Percentiles rank a stretch among this genome's conserved stretches.
Conservation (phyloP, 305 asterid species). For the Solanum aculeatissimum region DNA sequence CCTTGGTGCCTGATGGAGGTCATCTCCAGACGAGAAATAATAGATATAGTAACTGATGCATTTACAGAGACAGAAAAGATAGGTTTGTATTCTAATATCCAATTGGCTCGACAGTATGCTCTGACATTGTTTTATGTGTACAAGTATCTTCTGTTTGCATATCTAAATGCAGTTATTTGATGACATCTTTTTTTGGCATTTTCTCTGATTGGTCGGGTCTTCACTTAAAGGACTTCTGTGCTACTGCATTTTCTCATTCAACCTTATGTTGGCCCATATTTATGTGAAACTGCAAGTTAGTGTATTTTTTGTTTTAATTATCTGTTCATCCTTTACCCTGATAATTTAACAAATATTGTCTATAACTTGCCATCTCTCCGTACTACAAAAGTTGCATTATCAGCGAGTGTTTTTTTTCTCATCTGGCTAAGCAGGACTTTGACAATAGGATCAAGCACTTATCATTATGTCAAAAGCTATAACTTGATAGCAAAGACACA, state of each 20-base stretch:
- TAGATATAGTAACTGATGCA: conserved; percentile 45
- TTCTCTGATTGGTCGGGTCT: not conserved
- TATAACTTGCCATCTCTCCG: not conserved
- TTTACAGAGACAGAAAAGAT: conserved; percentile 58
- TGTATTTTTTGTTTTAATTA: not conserved
- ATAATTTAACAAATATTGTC: not conserved
- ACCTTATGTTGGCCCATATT: not conserved
- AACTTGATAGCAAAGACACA: too few species aligned
- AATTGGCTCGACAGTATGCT: not conserved
- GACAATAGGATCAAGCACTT: too few species aligned
- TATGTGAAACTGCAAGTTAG: not conserved
- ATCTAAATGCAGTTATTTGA: not conserved
- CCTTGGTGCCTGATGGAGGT: conserved; percentile 84
- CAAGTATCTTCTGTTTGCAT: not conserved
- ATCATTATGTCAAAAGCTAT: too few species aligned
- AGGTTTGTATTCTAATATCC: conserved; percentile 31
- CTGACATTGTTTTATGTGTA: not conserved
- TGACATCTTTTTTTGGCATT: not conserved
- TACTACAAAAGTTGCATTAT: not conserved
- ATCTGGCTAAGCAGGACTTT: not conserved
- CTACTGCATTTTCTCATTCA: not conserved
- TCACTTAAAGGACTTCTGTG: not conserved
- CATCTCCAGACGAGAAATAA: conserved; percentile 56
- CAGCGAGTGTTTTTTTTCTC: not conserved
- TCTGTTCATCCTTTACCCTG: not conserved